These are phyloP conservation scores for Phytophthora europaea DNA, from an alignment of 352 stramenopile genomes.

Conservation along the genomic window DNA sequence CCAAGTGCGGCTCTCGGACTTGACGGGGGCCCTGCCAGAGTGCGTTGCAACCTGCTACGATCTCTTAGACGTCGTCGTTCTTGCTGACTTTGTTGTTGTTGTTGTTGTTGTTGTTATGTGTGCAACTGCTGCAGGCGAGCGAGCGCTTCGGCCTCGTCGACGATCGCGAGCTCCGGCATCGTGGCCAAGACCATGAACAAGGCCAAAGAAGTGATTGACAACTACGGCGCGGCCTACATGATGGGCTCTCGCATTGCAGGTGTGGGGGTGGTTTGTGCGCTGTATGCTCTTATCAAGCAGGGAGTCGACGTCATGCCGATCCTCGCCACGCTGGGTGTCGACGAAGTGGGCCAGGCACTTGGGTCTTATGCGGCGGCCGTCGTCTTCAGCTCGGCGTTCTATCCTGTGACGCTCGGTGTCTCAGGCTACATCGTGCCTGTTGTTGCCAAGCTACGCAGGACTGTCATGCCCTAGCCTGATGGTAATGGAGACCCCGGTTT, in stretches of 20 bases:
- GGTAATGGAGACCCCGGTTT: neutral
- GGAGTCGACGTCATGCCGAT: constrained; percentile 87
- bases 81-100: neutral
- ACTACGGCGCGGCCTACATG: constrained; percentile 91
- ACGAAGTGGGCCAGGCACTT: constrained; percentile 74
- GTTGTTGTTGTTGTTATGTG: constrained; percentile 11
- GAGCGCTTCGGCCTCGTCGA: constrained; percentile 11
- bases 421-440: constrained; percentile 80
- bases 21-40: constrained; percentile 67
- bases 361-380: constrained; percentile 84
- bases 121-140: constrained; percentile 31
- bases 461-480: constrained; percentile 50
- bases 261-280: constrained; percentile 72
- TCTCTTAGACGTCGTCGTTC: neutral
- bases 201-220: constrained; percentile 82
- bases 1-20: constrained; percentile 74
- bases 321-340: constrained; percentile 74
- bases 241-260: constrained; percentile 87
- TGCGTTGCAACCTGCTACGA: constrained; percentile 28
- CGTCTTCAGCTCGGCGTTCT: constrained; percentile 82
- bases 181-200: constrained; percentile 75
- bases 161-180: constrained; percentile 42
- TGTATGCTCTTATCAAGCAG: constrained; percentile 86
- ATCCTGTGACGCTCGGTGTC: constrained; percentile 82
- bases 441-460: constrained; percentile 68